These are phyloP conservation scores for Ustilago cynodontis DNA, from an alignment of 1,284 basidiomycete genomes.

Conservation along the genomic window DNA sequence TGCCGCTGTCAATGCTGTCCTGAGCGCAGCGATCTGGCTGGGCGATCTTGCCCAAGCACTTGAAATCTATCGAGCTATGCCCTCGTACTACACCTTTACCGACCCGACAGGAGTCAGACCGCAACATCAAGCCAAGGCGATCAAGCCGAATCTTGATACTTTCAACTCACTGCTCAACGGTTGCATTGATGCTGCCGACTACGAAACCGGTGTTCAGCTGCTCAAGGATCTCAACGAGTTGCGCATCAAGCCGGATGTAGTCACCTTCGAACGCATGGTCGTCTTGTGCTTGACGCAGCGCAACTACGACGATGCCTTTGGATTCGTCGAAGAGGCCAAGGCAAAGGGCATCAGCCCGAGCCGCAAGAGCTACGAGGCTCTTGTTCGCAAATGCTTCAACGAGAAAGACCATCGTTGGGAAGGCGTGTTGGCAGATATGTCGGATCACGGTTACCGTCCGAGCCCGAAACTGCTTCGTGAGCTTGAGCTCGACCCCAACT, in stretches of 20 bases:
- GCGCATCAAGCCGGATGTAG: constrained; percentile 22
- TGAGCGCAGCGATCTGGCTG: constrained; percentile 38
- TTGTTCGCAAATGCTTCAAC: constrained; percentile 53
- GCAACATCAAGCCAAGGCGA: background rate
- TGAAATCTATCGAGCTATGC: constrained; percentile 39
- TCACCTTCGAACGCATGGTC: constrained; percentile 58
- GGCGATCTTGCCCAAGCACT: constrained; percentile 36
- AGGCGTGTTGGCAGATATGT: constrained; percentile 51
- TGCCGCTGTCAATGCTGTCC: constrained; percentile 36
- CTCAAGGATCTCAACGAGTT: constrained; percentile 34
- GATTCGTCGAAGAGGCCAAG: constrained; percentile 58
- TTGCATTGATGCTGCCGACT: constrained; percentile 43
- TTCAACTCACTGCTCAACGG: constrained; percentile 46
- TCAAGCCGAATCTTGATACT: constrained; percentile 36
- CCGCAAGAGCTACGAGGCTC: constrained; percentile 52
- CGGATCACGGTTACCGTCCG: constrained; percentile 39
- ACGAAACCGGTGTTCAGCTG: constrained; percentile 34
- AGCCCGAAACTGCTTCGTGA: constrained; percentile 13
- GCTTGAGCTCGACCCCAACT: constrained; percentile 12
- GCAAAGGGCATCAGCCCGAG: constrained; percentile 37
- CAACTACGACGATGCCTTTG: constrained; percentile 58
- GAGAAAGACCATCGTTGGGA: constrained; percentile 53
- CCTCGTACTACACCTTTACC: constrained; percentile 8
- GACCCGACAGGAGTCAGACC: background rate
- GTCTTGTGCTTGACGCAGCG: constrained; percentile 48